Evolutionary conservation across 768 basidiomycete genomes (phyloP), one percentile per base, ranked within the genome.

Genomic region (Pulveroboletus frians): DNA sequence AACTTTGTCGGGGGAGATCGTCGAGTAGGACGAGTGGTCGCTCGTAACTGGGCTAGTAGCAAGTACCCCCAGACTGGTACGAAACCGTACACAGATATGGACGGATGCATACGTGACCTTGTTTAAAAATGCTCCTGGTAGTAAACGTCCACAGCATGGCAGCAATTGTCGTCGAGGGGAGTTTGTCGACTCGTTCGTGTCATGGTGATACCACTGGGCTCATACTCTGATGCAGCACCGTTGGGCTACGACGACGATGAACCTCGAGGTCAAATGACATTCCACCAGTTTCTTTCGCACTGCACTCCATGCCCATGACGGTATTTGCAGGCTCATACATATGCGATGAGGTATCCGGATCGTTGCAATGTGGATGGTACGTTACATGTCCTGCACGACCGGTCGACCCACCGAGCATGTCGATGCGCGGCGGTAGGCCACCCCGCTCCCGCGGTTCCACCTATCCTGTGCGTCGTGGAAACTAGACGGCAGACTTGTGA

Each of bases 241-340:
- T n/a, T n/a, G n/a, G n/a, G n/a, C n/a, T n/a, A n/a, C n/a, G n/a
- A n/a, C n/a, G n/a, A n/a, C n/a, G n/a, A n/a, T n/a, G 39, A 34
- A 43, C 32, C 50, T 52, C 44, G 32, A 41, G 35, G 35, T 31
- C 15, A 36, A 47, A 9, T 13, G 43, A 20, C 21, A 36, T 40
- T 77, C 72, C 54, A 64, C 73, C 26, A 73, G 77, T 57, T 80
- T 80, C 50, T 46, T 37, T 41, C 8, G 49, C 51, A 29, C 42
- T 39, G 45, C 50, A 45, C 23, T 40, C 20, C 42, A 17, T 42
- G 27, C 14, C 17, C 44, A 37, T 6, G 17, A 44, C 20, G 26
- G 21, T 39, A 42, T 50, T 55, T 29, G n/a, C 7, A n/a, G 29
- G 37, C 53, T 44, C 15, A 31, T 11, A 82, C 58, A 26, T n/a